A percentile compares a stretch with the other conserved stretches of the same genome.
These are phyloP conservation scores for Aspergillus oerlinghausenensis DNA, from an alignment of 2,329 filamentous ascomycete species.

Conservation along the genomic window DNA sequence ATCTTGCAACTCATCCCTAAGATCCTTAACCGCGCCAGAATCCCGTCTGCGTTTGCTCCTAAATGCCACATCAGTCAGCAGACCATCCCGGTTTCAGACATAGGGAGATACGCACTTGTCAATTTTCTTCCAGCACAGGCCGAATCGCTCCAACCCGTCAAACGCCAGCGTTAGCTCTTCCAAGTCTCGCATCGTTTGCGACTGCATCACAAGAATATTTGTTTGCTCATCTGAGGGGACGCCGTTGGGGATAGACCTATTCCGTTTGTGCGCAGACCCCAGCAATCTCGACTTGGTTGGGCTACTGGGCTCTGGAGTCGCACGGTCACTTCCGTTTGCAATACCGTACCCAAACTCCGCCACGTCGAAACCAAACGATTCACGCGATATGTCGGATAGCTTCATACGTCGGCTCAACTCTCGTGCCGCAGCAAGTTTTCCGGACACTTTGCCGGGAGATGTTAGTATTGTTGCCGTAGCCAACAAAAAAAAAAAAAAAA, in stretches of 20 bases:
- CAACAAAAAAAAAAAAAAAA: constrained; percentile 21
- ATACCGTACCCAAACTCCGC: constrained; percentile 20
- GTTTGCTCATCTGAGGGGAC: constrained; percentile 20
- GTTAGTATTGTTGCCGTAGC: background rate
- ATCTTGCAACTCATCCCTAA: constrained; percentile 52
- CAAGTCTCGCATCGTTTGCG: constrained; percentile 63
- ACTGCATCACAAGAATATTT: constrained; percentile 39
- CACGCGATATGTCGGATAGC: constrained; percentile 44
- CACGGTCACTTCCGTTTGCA: constrained; percentile 20
- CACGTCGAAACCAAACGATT: constrained; percentile 37
- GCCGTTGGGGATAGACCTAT: constrained; percentile 23
- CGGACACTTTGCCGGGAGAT: constrained; percentile 20
- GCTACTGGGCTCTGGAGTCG: constrained; percentile 26
- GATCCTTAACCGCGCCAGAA: constrained; percentile 41
- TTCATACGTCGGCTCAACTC: constrained; percentile 49
- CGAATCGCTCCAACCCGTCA: constrained; percentile 64
- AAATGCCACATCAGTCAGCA: constrained; percentile 3
- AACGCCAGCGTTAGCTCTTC: constrained; percentile 63
- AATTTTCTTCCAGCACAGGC: constrained; percentile 48
- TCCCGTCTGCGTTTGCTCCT: constrained; percentile 32
- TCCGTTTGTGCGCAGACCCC: constrained; percentile 26
- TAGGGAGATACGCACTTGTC: constrained; percentile 33
- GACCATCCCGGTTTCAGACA: constrained; percentile 5
- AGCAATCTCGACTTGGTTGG: constrained; percentile 28
- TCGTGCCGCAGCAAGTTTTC: constrained; percentile 51